Percentiles rank a stretch among this genome's conserved stretches.
These are phyloP conservation scores for Chaetomiaceae sp. DNA, from an alignment of 2,329 filamentous ascomycete genomes.

Conservation along the genomic window DNA sequence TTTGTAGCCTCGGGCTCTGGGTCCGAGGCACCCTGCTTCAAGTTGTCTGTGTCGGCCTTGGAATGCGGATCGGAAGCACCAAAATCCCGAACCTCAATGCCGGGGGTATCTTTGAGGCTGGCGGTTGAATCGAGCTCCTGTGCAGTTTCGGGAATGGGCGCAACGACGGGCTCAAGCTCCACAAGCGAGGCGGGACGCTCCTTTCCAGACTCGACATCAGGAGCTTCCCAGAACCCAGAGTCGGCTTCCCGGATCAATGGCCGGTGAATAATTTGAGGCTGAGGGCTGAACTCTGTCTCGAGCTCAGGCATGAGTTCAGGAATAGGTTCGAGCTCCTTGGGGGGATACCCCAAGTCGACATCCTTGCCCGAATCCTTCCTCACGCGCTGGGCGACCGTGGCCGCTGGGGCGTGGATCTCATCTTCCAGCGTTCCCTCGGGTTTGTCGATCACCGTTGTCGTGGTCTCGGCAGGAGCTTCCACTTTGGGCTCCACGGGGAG, in stretches of 20 bases:
- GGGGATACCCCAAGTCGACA: constrained; percentile 12
- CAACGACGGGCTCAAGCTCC: constrained; percentile 16
- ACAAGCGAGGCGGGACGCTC: constrained; percentile 12
- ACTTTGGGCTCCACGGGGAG: neutral
- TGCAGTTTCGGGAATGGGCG: neutral
- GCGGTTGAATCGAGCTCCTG: constrained; percentile 11
- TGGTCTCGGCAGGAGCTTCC: neutral
- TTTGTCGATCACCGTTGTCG: neutral
- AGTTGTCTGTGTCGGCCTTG: constrained; percentile 3
- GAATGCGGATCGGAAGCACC: constrained; percentile 1
- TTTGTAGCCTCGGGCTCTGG: no score
- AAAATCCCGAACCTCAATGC: constrained; percentile 17
- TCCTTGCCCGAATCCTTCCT: constrained; percentile 21
- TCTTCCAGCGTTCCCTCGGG: constrained; percentile 4
- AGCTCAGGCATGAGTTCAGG: constrained; percentile 12
- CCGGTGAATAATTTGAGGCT: neutral
- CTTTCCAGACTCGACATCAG: constrained; percentile 16
- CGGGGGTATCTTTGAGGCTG: constrained; percentile 1
- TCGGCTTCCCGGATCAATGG: no score
- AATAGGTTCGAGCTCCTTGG: constrained; percentile 10
- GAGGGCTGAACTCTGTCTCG: constrained; percentile 1
- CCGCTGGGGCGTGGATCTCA: neutral
- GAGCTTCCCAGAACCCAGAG: constrained; percentile 16
- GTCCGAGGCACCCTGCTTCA: neutral
- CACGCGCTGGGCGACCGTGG: constrained; percentile 4